phyloP scores from a whole-genome alignment of 2,329 filamentous ascomycete species.

The Cladosporium sp. region DNA sequence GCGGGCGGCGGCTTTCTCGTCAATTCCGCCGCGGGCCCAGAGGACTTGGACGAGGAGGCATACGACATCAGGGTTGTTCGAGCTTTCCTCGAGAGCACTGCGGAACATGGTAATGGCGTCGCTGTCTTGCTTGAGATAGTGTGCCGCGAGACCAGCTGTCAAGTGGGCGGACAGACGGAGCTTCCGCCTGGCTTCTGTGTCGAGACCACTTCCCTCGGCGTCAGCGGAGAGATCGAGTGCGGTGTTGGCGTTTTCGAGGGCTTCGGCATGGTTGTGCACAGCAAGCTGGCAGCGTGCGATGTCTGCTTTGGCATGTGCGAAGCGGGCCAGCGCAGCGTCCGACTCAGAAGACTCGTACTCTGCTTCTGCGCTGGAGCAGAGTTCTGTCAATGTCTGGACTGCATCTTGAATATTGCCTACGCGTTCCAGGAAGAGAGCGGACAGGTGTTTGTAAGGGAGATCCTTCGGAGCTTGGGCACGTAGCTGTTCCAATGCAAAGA shows the following conservation, averaged over 20 bases:
- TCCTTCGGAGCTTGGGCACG: constrained; percentile 70
- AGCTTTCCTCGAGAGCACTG: constrained; percentile 74
- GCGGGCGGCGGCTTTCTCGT: constrained; percentile 74
- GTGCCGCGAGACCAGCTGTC: constrained; percentile 80
- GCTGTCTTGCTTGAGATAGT: constrained; percentile 66
- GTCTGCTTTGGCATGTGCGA: constrained; percentile 83
- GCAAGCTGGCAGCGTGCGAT: constrained; percentile 82
- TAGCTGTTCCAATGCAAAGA: constrained; percentile 86
- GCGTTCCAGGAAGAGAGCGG: constrained; percentile 79
- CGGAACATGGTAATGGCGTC: constrained; percentile 79
- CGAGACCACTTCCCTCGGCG: constrained; percentile 63
- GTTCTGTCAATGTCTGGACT: constrained; percentile 62
- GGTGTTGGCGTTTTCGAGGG: constrained; percentile 77
- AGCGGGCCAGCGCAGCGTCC: constrained; percentile 68
- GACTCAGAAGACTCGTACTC: constrained; percentile 87
- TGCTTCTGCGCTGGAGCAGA: constrained; percentile 72
- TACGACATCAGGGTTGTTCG: constrained; percentile 76
- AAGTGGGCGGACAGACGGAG: constrained; percentile 82
- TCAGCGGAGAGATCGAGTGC: constrained; percentile 78
- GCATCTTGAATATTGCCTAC: constrained; percentile 68
- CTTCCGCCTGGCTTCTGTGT: constrained; percentile 65
- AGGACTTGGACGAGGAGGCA: constrained; percentile 88
- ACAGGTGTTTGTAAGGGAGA: constrained; percentile 73
- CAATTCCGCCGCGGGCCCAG: constrained; percentile 81
- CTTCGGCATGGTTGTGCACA: constrained; percentile 62